phyloP scores from a whole-genome alignment of 2,329 filamentous ascomycete species.

The Chalara sp. region DNA sequence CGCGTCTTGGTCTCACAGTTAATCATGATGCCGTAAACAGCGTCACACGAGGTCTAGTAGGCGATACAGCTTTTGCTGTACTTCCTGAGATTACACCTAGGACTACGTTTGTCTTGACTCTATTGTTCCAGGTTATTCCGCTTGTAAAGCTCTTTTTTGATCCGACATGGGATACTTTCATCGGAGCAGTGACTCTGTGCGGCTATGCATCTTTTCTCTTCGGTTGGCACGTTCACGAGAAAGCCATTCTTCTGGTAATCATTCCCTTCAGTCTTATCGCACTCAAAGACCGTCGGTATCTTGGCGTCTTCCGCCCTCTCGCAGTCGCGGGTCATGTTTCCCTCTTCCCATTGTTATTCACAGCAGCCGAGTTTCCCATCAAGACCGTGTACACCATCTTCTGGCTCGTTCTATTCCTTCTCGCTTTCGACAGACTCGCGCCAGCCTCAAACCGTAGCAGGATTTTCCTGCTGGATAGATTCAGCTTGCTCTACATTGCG shows the following conservation, averaged over 20 bases:
- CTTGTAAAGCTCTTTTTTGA: constrained; percentile 74
- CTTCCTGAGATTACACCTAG: constrained; percentile 79
- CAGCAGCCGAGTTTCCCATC: constrained; percentile 83
- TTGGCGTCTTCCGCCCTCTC: constrained; percentile 85
- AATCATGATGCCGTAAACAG: constrained; percentile 73
- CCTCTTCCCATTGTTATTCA: constrained; percentile 90
- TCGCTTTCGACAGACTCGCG: constrained; percentile 80
- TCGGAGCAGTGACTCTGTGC: constrained; percentile 84
- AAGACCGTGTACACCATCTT: constrained; percentile 90
- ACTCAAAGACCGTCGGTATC: constrained; percentile 80
- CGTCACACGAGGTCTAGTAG: constrained; percentile 86
- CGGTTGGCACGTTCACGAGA: constrained; percentile 98
- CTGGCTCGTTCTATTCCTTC: constrained; percentile 82
- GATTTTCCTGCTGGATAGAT: constrained; percentile 85
- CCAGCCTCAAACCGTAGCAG: constrained; percentile 74
- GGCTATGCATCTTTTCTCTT: constrained; percentile 96
- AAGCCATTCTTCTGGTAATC: constrained; percentile 89
- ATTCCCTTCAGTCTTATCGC: constrained; percentile 93
- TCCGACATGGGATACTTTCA: constrained; percentile 82
- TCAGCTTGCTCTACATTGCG: constrained; percentile 83
- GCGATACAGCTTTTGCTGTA: constrained; percentile 89
- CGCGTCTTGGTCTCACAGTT: constrained; percentile 68
- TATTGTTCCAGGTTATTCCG: constrained; percentile 73
- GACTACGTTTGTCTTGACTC: constrained; percentile 73
- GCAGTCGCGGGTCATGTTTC: constrained; percentile 93